Evolutionary conservation across 2,329 filamentous ascomycete genomes (phyloP), one percentile per base, ranked within the genome.

Genomic region (Magnaporthiopsis poae): DNA sequence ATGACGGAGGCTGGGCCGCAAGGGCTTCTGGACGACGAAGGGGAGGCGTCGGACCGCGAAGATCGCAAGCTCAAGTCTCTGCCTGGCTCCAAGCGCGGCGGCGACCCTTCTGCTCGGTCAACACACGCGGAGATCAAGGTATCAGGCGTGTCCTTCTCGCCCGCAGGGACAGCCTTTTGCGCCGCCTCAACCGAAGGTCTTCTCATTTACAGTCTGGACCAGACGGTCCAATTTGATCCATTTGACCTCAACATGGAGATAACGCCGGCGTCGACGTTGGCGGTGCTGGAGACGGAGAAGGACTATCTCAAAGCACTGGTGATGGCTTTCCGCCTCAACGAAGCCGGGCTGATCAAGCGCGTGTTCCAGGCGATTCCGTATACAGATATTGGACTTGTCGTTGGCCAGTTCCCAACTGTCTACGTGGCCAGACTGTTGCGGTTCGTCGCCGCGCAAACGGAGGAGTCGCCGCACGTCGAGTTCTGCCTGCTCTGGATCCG

Each of bases 281-380:
- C 84, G 4, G 85, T 89, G 12, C 80, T 90, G 39, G 82, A 89
- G 67, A 80, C 77, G 60, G 87, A 92, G 66, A 85, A 85, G 69
- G 91, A 96, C 74, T 96, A 91, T 76, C 85, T 98, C 69, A 96
- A 95, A 78, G 94, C 95, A 0, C 81, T 99, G 7, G 88, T 97
- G 69, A 99, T 99, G 95, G 90, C 93, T 1, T 99, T 99, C 83
- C 90, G 96, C 7, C 87, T 99, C 67, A 97, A 96, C 78, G 91
- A 96, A 76, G 84, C 87, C 5, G 86, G 88, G 29, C 82, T 99
- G 62, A 87, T 97, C 69, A 90, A 90, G 71, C 87, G 88, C 66
- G 91, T 97, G 25, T 98, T 96, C 79, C 89, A 96, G 77, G 85
- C 86, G 2, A 89, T 94, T 31, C 93, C 95, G 0, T 82, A 89